Evolutionary conservation across 768 basidiomycete species (phyloP).

Genomic region (Tephrocybe rancida): DNA sequence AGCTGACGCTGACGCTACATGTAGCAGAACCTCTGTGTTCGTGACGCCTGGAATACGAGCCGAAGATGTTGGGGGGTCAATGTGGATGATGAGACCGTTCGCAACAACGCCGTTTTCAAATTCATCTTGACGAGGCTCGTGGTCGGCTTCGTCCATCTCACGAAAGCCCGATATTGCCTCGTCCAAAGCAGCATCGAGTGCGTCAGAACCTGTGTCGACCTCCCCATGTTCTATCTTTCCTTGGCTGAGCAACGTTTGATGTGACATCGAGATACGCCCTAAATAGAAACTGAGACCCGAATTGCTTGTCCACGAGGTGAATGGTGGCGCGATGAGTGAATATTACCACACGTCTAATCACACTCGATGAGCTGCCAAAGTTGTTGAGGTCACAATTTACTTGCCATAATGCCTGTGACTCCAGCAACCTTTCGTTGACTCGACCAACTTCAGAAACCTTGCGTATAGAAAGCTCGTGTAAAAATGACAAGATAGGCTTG

Average conservation of each 20-base stretch:
- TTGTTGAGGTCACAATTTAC: conserved; percentile 7
- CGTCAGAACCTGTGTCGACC: conserved; percentile 44
- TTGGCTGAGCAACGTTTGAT: conserved; percentile 78
- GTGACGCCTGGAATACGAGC: conserved; percentile 16
- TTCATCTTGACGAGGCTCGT: conserved; percentile 18
- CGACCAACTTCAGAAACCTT: conserved; percentile 90
- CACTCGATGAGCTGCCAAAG: neutral
- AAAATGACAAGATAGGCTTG: conserved; percentile 69
- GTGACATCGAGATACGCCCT: conserved; percentile 85
- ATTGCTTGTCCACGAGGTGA: conserved; percentile 85
- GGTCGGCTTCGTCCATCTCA: conserved; percentile 49
- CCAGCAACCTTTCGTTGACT: conserved; percentile 86
- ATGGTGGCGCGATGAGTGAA: conserved; percentile 72
- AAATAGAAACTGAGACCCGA: conserved; percentile 77
- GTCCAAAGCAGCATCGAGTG: conserved; percentile 23
- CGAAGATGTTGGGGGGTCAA: conserved; percentile 16
- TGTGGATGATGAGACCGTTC: no score
- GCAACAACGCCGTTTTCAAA: conserved; percentile 20
- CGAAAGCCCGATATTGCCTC: conserved; percentile 56
- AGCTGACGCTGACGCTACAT: neutral
- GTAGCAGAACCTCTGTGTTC: neutral
- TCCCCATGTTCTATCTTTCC: conserved; percentile 90
- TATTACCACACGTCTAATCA: conserved; percentile 81
- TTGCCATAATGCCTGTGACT: conserved; percentile 87
- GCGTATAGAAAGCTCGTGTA: conserved; percentile 80